Conservation (phyloP, 2,329 filamentous ascomycete species). For the Xylaria multiplex region DNA sequence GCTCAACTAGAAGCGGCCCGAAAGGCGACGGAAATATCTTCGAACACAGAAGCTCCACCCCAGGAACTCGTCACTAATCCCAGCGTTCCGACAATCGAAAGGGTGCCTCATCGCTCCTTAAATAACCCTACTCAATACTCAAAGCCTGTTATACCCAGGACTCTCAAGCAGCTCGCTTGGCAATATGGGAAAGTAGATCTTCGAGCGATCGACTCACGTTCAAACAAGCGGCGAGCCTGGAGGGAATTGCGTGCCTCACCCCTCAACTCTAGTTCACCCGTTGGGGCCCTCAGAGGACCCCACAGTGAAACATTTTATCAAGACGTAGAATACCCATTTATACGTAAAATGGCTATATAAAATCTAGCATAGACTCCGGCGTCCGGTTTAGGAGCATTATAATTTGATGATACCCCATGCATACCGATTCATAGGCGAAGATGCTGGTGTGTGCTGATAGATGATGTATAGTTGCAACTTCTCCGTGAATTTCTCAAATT, state of each 20-base stretch:
- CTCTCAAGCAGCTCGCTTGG: conserved; percentile 20
- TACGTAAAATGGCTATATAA: conserved; percentile 14
- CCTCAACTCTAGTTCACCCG: conserved; percentile 1
- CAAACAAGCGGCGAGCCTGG: not conserved
- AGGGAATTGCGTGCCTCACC: not conserved
- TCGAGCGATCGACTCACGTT: not conserved
- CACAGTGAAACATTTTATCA: not conserved
- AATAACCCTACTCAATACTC: not conserved
- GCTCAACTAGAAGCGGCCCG: conserved; percentile 35
- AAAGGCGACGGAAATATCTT: not conserved
- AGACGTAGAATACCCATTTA: conserved; percentile 14
- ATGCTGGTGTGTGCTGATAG: not conserved
- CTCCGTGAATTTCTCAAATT: too few relatives aligned
- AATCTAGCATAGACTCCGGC: conserved; percentile 20
- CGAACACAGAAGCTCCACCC: not conserved
- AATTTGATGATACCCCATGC: conserved; percentile 26
- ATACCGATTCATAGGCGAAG: conserved; percentile 8
- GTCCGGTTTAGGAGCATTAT: conserved; percentile 5
- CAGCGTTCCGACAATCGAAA: not conserved
- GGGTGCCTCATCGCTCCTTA: not conserved
- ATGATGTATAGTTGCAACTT: too few relatives aligned
- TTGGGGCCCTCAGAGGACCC: not conserved
- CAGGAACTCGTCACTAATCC: not conserved
- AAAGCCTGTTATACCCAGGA: not conserved
- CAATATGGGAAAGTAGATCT: not conserved